Conservation (phyloP, 257 asterid species). For the Solanum microdontum region DNA sequence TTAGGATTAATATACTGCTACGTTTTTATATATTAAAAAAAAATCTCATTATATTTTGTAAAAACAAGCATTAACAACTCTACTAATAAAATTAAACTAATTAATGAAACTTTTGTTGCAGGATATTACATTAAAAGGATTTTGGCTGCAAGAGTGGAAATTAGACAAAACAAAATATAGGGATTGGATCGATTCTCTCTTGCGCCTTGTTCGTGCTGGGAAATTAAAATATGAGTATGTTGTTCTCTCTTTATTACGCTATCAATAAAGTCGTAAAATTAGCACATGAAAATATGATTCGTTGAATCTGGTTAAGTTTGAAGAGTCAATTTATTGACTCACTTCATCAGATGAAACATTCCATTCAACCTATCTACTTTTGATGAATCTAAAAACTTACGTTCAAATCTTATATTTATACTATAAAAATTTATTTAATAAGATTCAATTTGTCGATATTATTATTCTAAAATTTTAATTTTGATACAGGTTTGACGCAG, state of each 20-base stretch:
- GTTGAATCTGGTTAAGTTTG: neutral
- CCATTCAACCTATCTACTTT: neutral
- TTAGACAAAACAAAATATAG: slow-evolving; percentile 50
- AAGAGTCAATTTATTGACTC: neutral
- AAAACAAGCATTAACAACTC: neutral
- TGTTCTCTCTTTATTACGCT: neutral
- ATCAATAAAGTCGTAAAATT: neutral
- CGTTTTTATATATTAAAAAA: neutral
- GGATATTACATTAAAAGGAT: slow-evolving; percentile 85
- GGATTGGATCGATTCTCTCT: slow-evolving; percentile 60
- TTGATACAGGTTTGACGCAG: slow-evolving; percentile 62
- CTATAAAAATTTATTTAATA: no score
- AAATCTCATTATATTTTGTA: neutral
- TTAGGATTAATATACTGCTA: neutral
- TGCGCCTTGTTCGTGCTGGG: slow-evolving; percentile 46
- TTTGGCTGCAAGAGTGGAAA: slow-evolving; percentile 75
- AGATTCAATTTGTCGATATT: neutral
- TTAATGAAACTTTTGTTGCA: neutral
- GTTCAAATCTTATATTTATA: neutral
- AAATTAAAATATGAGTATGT: slow-evolving; percentile 69
- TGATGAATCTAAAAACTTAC: neutral
- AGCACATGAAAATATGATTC: neutral
- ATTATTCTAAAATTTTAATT: neutral
- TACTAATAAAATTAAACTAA: neutral
- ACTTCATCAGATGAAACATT: neutral